Base-by-base conservation (phyloP, 805 yeast species). In the Metschnikowia similis region DNA sequence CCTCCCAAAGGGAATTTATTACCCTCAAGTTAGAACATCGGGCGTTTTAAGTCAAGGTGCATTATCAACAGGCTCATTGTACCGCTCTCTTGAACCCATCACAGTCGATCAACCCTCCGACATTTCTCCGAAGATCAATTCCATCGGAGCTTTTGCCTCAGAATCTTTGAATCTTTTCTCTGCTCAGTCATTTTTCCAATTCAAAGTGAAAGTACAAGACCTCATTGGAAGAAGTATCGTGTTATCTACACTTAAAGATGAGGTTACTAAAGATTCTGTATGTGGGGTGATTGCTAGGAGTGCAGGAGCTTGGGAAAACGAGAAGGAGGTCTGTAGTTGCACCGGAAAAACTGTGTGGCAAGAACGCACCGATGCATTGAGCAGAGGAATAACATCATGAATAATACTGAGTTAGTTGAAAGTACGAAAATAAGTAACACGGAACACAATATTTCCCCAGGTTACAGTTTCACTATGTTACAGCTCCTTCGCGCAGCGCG, bases 251-350 rank as follows among this genome's bases (percentile, higher is more conserved):
- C 56, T 66, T 27, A 58, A 67, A 29, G 75, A 70, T 35, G 63
- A 70, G 38, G 73, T 77, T 14, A 63, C 74, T 13, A 49, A 67
- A 6, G 74, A 74, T 39, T 73, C 80, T 2, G 68, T 87, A 8
- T 84, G 84, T 45, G 98, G 99, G 30, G 96, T 92, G 26, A 82
- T 94, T 63, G 98, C 98, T 0, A 79, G 98, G 61, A 86, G 95
- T 60, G 98, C 99, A 1, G 99, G 99, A 13, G 87, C 83, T 27
- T 94, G 98, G 97, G 96, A 92, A 64, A 94, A 94, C 68, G 88
- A 86, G 58, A 92, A 92, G 69, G 83, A 83, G 52, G 96, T 92
- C 2, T 92, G 99, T 68, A 84, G 92, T 32, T 94, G 98, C 67
- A 84, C 92, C 13, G 99, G 99, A 14, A 89, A 90, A 75, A 88